phyloP scores from a whole-genome alignment of 129 eudicot species.

The Helianthus annuus region DNA sequence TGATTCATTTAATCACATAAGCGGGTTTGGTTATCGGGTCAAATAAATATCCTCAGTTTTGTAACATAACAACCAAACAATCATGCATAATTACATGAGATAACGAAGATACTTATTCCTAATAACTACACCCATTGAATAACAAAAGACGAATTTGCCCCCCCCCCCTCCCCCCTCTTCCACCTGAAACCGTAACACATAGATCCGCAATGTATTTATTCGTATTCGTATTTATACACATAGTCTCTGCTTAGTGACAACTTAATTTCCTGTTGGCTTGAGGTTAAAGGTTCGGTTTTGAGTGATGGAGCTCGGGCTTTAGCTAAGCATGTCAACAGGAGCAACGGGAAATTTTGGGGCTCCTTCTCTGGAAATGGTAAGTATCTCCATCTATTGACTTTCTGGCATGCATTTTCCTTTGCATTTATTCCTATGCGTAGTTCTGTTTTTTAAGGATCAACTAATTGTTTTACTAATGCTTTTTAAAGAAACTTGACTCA shows the following conservation, averaged over 20 bases:
- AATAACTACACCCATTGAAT: background rate
- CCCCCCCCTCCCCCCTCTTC: background rate
- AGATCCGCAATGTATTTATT: background rate
- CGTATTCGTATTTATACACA: slow-evolving; percentile 11
- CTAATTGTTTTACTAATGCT: background rate
- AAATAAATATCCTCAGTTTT: background rate
- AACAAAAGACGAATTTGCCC: background rate
- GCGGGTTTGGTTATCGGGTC: slow-evolving; percentile 5
- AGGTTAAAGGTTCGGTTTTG: slow-evolving; percentile 75
- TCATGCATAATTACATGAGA: background rate
- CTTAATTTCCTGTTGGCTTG: slow-evolving; percentile 36
- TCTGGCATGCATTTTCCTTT: slow-evolving; percentile 5
- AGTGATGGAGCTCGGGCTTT: slow-evolving; percentile 87
- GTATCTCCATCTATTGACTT: slow-evolving; percentile 24
- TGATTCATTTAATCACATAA: background rate
- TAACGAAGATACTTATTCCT: background rate
- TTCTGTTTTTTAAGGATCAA: background rate
- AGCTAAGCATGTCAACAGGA: slow-evolving; percentile 78
- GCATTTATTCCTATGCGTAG: slow-evolving; percentile 1
- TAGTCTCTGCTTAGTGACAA: slow-evolving; percentile 16
- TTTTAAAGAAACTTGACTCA: background rate
- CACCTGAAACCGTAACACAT: background rate
- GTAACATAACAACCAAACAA: background rate
- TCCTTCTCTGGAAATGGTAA: slow-evolving; percentile 66
- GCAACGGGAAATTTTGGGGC: slow-evolving; percentile 75